Base-by-base conservation (phyloP, 164 flowering plant genomes). In the Umbellularia californica region DNA sequence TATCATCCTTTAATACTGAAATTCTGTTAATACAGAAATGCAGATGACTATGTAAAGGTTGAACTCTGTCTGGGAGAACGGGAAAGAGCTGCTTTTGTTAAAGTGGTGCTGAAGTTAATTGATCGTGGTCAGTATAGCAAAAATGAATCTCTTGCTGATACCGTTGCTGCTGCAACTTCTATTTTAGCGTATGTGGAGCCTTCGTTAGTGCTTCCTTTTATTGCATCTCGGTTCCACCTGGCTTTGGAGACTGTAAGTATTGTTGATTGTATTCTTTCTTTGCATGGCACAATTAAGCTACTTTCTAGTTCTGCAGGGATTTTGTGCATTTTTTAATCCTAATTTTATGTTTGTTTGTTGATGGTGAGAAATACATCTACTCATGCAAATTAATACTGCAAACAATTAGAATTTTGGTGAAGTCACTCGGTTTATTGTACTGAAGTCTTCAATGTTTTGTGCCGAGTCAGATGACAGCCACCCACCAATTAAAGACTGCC, bases 61-160 rank as follows among this genome's bases (percentile, higher is more conserved):
- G 87, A 85, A 72, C 77, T 76, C 14, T 83, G 73, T 82, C 77
- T 96, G 51, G 90, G 90, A 76, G 84, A 76, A 77, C 62, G 84
- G 71, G 97, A 96, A 80, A 87, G 95, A 83, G 73, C 70, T 70
- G 77, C 83, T 65, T 96, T 96, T 88, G 97, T 96, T n/a, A 85
- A 79, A 75, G 82, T 78, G 70, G 72, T 91, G 55, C 79, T 96
- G 81, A 93, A 88, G 87, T 81, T 96, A 71, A 88, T 93, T 80
- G 96, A 92, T 76, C 97, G 99, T 79, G 99, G 98, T 60, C 99
- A 96, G 79, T 93, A 96, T 74, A 96, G 99, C 89, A 96, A 96
- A 83, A 88, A 88, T 78, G 97, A 91, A 62, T 87, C 89, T 79
- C 96, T 96, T 72, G 84, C 99, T 50, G 97, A 90, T 86, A 93